Conservation (phyloP, 805 yeast species). For the Ascoidea tarda region DNA sequence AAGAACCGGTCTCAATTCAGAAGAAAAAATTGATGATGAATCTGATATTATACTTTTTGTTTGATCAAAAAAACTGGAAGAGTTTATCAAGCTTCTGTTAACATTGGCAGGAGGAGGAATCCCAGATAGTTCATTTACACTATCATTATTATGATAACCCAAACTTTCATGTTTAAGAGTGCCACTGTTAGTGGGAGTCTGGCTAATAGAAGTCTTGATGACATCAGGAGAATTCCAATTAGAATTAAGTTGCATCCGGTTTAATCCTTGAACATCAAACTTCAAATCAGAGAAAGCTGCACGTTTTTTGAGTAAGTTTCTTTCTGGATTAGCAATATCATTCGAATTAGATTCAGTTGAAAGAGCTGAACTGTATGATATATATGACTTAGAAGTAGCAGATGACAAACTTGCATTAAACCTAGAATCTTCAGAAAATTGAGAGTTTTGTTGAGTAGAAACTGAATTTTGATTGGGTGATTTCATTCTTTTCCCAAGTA, state of each 20-base stretch:
- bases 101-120: not conserved
- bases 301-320: not conserved
- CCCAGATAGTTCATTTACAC: not conserved
- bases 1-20: not conserved
- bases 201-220: not conserved
- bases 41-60: not conserved
- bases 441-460: not conserved
- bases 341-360: constrained; percentile 15
- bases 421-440: not conserved
- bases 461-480: not conserved
- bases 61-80: not conserved
- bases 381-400: constrained; percentile 25
- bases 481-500: not conserved
- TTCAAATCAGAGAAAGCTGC: not conserved
- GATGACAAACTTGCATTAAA: constrained; percentile 14
- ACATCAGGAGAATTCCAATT: not conserved
- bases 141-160: not conserved
- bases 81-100: too few relatives aligned
- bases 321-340: not conserved
- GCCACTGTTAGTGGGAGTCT: not conserved
- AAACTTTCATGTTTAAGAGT: not conserved
- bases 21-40: not conserved
- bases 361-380: constrained; percentile 46
- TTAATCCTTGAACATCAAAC: not conserved
- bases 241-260: not conserved